These are phyloP conservation scores for Colletotrichum nymphaeae DNA, from an alignment of 2,329 filamentous ascomycete genomes.

Conservation along the genomic window DNA sequence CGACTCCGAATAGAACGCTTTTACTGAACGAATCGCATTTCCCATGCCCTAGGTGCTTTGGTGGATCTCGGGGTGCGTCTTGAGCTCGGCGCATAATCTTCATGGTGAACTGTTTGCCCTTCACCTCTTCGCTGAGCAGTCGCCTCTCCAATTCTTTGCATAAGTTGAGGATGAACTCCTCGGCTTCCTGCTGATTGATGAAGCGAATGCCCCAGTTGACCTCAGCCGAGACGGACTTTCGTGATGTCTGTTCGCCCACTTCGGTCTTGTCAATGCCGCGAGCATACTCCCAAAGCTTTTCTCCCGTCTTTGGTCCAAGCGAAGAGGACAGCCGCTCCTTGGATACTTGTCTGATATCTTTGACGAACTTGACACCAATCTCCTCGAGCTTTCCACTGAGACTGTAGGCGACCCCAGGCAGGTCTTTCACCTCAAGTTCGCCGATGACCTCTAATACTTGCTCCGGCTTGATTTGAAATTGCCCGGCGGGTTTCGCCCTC, in stretches of 20 bases:
- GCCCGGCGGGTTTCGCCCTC: slow-evolving; percentile 93
- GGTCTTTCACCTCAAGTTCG: slow-evolving; percentile 79
- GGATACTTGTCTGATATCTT: slow-evolving; percentile 81
- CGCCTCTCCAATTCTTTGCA: slow-evolving; percentile 87
- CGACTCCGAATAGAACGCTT: slow-evolving; percentile 82
- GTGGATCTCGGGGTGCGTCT: slow-evolving; percentile 89
- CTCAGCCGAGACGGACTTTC: slow-evolving; percentile 96
- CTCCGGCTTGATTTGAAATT: slow-evolving; percentile 87
- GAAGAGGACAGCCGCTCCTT: slow-evolving; percentile 79
- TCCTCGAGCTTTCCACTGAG: slow-evolving; percentile 90
- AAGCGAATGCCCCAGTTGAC: slow-evolving; percentile 99
- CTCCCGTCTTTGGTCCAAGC: slow-evolving; percentile 92
- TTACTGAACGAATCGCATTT: slow-evolving; percentile 97
- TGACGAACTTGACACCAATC: slow-evolving; percentile 83
- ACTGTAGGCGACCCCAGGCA: slow-evolving; percentile 94
- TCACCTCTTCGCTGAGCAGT: slow-evolving; percentile 84
- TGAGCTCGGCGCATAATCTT: slow-evolving; percentile 92
- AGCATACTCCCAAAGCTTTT: slow-evolving; percentile 90
- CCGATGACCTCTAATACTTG: slow-evolving; percentile 82
- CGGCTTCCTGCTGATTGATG: slow-evolving; percentile 89
- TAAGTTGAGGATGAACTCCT: slow-evolving; percentile 88
- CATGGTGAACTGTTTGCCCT: slow-evolving; percentile 88
- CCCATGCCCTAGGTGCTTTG: slow-evolving; percentile 94
- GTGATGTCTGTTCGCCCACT: slow-evolving; percentile 84
- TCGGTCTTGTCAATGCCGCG: slow-evolving; percentile 88